A percentile compares a stretch with the other conserved stretches of the same genome.
These are phyloP conservation scores for Cicer judaicum DNA, from an alignment of 306 rosid species.

Conservation along the genomic window DNA sequence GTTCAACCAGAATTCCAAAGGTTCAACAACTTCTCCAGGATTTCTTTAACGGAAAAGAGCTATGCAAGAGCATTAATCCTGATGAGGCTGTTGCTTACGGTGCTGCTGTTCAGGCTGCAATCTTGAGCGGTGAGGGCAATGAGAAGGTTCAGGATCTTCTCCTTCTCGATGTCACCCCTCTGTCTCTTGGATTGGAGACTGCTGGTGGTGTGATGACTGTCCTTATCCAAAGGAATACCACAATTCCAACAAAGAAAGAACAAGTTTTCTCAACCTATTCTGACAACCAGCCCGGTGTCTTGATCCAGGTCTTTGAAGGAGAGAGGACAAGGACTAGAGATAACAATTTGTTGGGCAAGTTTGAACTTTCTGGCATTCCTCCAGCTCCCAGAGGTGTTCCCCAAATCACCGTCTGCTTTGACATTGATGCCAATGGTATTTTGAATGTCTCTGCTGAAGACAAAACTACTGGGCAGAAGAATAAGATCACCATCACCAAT, in stretches of 20 bases:
- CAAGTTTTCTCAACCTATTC: slow-evolving; percentile 69
- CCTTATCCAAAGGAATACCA: slow-evolving; percentile 70
- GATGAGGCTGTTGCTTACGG: too few species aligned
- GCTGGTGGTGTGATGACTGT: slow-evolving; percentile 78
- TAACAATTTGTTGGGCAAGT: slow-evolving; percentile 52
- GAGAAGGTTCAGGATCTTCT: slow-evolving; percentile 81
- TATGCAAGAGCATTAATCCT: too few species aligned
- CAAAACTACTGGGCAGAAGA: slow-evolving; percentile 73
- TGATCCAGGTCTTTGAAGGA: slow-evolving; percentile 77
- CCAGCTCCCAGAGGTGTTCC: slow-evolving; percentile 56
- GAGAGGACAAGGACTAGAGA: slow-evolving; percentile 66
- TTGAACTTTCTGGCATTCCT: slow-evolving; percentile 54
- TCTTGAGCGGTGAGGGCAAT: slow-evolving; percentile 77
- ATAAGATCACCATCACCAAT: slow-evolving; percentile 73
- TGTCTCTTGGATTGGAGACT: slow-evolving; percentile 71
- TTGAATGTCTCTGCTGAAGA: slow-evolving; percentile 75
- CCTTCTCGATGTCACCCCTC: slow-evolving; percentile 69
- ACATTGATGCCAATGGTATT: slow-evolving; percentile 70
- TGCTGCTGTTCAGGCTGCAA: too few species aligned
- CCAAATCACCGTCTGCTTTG: slow-evolving; percentile 51
- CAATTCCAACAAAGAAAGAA: slow-evolving; percentile 75
- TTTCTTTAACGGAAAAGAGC: too few species aligned
- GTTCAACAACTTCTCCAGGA: too few species aligned
- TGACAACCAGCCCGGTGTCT: slow-evolving; percentile 78
- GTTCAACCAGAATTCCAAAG: too few species aligned